Percentiles rank a stretch among this genome's conserved stretches.
phyloP scores from a whole-genome alignment of 2,329 filamentous ascomycete species.

The Myriosclerotinia curreyana region DNA sequence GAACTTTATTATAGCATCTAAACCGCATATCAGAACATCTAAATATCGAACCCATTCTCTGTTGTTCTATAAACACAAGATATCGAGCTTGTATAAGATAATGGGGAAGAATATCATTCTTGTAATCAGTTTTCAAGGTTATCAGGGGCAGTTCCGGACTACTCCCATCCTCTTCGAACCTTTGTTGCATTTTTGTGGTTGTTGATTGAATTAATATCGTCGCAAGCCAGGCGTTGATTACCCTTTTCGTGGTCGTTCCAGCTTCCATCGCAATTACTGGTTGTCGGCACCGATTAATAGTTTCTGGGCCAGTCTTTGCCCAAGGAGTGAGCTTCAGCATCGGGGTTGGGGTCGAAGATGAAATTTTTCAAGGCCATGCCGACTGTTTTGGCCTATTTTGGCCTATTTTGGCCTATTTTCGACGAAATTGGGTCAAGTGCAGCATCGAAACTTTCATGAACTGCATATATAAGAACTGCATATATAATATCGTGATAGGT shows the following conservation, averaged over 20 bases:
- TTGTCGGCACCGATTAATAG: neutral
- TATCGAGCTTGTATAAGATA: neutral
- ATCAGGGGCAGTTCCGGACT: neutral
- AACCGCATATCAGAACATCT: neutral
- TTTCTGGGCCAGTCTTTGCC: neutral
- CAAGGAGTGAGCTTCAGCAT: neutral
- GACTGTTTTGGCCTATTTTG: no score
- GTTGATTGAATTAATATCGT: neutral
- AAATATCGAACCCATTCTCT: neutral
- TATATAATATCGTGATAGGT: neutral
- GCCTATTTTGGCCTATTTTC: neutral
- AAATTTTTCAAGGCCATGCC: neutral
- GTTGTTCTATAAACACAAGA: neutral
- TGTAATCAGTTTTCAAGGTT: neutral
- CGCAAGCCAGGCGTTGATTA: neutral
- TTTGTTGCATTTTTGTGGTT: neutral
- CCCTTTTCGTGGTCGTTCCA: neutral
- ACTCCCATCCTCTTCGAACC: neutral
- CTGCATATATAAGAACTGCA: neutral
- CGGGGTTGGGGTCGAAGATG: neutral
- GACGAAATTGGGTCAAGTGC: neutral
- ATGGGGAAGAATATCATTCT: neutral
- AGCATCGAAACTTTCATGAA: neutral
- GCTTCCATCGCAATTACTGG: neutral
- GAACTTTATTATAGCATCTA: neutral